phyloP scores from a whole-genome alignment of 805 yeast species.

The Candida boleticola region DNA sequence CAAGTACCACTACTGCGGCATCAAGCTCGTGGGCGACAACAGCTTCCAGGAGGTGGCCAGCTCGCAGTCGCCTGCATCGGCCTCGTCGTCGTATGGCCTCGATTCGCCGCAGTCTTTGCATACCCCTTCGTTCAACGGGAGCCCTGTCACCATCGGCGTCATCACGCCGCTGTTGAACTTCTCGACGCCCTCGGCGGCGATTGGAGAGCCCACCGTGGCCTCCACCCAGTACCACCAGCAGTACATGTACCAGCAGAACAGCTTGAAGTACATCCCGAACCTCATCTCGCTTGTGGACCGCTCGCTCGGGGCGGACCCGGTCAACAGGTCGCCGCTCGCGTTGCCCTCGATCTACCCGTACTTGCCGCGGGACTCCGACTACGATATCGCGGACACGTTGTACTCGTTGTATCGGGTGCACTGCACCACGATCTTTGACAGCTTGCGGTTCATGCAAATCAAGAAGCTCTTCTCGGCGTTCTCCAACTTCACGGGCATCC shows the following conservation, averaged over 20 bases:
- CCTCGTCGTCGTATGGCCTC: not conserved
- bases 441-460: conserved; percentile 64
- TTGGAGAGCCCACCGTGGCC: not conserved
- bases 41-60: conserved; percentile 18
- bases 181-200: conserved; percentile 1
- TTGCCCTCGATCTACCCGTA: conserved; percentile 42
- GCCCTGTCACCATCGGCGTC: conserved; percentile 5
- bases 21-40: conserved; percentile 44
- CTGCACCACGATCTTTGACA: conserved; percentile 62
- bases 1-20: conserved; percentile 83
- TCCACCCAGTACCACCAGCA: not conserved
- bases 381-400: conserved; percentile 60
- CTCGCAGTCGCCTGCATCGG: conserved; percentile 5
- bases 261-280: not conserved
- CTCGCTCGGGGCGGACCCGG: not conserved
- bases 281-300: not conserved
- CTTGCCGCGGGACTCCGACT: conserved; percentile 46
- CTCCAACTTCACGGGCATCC: conserved; percentile 48
- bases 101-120: conserved; percentile 9
- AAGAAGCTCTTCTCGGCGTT: conserved; percentile 56
- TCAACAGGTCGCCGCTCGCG: conserved; percentile 18
- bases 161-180: not conserved
- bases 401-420: conserved; percentile 61
- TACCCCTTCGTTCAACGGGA: conserved; percentile 6
- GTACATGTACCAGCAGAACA: not conserved